Evolutionary conservation across 768 basidiomycete species (phyloP).

Genomic region (Boletales sp.): DNA sequence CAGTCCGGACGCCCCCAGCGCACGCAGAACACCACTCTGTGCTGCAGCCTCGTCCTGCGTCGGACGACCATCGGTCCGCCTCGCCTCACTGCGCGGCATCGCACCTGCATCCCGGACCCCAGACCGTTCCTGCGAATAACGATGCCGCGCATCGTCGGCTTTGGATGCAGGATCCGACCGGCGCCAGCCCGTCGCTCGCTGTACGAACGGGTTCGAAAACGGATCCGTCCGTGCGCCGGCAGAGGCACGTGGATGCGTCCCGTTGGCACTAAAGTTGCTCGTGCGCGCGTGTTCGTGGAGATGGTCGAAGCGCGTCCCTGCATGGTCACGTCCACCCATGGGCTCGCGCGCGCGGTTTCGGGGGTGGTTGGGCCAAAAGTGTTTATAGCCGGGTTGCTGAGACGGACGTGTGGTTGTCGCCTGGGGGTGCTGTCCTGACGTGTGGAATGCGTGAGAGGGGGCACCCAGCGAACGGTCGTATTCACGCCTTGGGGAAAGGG

Average conservation of each 20-base stretch:
- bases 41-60: slow-evolving; percentile 21
- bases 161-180: neutral
- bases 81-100: neutral
- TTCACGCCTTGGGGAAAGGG: slow-evolving; percentile 24
- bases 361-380: slow-evolving; percentile 26
- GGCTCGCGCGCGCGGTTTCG: slow-evolving; percentile 17
- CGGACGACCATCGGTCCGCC: slow-evolving; percentile 6
- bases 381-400: slow-evolving; percentile 22
- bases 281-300: slow-evolving; percentile 7
- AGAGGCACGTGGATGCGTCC: neutral
- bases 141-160: neutral
- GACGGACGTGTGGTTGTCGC: slow-evolving; percentile 27
- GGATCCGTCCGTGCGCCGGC: slow-evolving; percentile 15
- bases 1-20: slow-evolving; percentile 26
- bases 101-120: slow-evolving; percentile 5
- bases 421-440: slow-evolving; percentile 25
- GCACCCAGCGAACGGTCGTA: slow-evolving; percentile 25
- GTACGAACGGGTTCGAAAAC: slow-evolving; percentile 23
- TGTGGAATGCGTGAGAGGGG: slow-evolving; percentile 5
- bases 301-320: slow-evolving; percentile 6
- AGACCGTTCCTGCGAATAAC: neutral
- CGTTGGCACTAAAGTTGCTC: neutral
- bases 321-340: slow-evolving; percentile 5
- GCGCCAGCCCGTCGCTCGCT: slow-evolving; percentile 24
- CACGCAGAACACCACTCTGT: slow-evolving; percentile 24